Evolutionary conservation across 1,284 basidiomycete species (phyloP), one percentile per base, ranked within the genome.

Genomic region (Neonothopanus nambi): DNA sequence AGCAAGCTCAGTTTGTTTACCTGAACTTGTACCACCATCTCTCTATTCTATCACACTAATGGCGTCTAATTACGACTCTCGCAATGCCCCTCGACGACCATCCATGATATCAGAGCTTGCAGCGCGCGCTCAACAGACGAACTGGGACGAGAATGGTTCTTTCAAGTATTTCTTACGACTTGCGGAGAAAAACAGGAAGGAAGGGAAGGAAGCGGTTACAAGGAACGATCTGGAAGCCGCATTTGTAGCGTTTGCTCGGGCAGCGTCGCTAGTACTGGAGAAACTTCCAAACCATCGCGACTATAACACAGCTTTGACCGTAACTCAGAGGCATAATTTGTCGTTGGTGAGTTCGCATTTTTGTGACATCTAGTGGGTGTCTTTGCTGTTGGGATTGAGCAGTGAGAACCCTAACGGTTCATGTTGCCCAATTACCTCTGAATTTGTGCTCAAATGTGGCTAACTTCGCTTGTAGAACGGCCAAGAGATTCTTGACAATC

Each of bases 231-330:
- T 80, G 33, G 83, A 86, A 63, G 69, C 64, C 48, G 82, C 80
- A 0, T 86, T 85, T 63, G 70, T 86, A 7, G 71, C 78, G 55
- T 79, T 77, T 56, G 85, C 84, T 4, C 76, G 73, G 59, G 82
- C 84, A 13, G 83, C 84, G 3, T 84, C 82, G 2, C 72, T 87
- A 39, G 82, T 85, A 6, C 73, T 85, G 8, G 83, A 87, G 66
- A 80, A 78, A 61, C 65, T 87, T 24, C 84, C 82, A 7, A 67
- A 67, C 4, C 85, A 87, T 64, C 68, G 69, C 36, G 80, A 84
- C 52, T 85, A 81, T 61, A 61, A 70, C 21, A 68, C 63, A 3
- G 64, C 77, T 24, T 63, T 85, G 54, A 80, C 57, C 47, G 49
- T 65, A 23, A 67, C 71, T 33, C 82, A 85, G 60, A 68, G 78